phyloP scores from a whole-genome alignment of 768 basidiomycete genomes.

The Boletus edulis region DNA sequence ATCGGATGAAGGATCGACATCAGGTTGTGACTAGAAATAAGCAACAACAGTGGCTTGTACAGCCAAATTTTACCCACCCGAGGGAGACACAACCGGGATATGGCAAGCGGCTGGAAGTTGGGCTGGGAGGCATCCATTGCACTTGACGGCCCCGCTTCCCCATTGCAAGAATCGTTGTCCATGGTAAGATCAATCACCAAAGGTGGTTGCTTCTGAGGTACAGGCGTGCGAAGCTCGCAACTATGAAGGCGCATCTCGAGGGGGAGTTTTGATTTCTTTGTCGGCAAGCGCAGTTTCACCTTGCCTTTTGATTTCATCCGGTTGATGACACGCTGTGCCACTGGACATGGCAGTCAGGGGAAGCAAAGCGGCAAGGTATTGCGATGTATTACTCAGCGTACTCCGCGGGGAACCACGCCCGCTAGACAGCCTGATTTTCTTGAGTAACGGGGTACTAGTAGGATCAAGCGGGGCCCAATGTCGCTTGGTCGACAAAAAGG shows the following conservation, averaged over 20 bases:
- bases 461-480: neutral
- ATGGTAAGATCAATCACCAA: constrained; percentile 22
- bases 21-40: constrained; percentile 7
- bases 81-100: neutral
- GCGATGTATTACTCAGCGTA: constrained; percentile 19
- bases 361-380: neutral
- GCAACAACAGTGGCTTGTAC: neutral
- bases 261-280: constrained; percentile 15
- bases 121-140: neutral
- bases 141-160: neutral
- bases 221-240: constrained; percentile 1
- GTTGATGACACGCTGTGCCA: constrained; percentile 26
- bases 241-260: constrained; percentile 17
- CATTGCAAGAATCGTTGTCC: constrained; percentile 4
- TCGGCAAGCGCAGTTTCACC: constrained; percentile 18
- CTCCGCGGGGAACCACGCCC: constrained; percentile 13
- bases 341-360: constrained; percentile 13
- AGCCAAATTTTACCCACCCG: constrained; percentile 13
- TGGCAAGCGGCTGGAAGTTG: neutral
- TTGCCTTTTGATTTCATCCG: constrained; percentile 28
- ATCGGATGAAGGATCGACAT: neutral
- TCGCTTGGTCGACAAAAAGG: constrained; percentile 15
- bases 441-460: constrained; percentile 9
- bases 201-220: neutral
- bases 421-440: constrained; percentile 20